Evolutionary conservation across 169 alveolate species (phyloP).

Genomic region (Theileria parva): DNA sequence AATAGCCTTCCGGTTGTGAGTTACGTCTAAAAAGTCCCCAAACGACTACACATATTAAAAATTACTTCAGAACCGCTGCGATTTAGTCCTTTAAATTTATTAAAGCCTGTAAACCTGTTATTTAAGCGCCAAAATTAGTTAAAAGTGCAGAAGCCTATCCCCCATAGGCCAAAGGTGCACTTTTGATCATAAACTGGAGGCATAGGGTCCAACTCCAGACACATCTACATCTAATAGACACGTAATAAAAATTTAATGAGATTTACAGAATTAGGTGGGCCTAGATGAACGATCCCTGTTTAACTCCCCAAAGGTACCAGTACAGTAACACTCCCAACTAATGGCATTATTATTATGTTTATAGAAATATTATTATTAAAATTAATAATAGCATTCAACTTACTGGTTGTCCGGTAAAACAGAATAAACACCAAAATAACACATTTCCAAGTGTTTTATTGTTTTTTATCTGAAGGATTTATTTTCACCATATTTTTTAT

Average conservation of each 20-base stretch:
- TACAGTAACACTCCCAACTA: slow-evolving; percentile 66
- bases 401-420: slow-evolving; percentile 93
- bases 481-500: neutral
- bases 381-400: neutral
- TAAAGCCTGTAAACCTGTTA: neutral
- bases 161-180: slow-evolving; percentile 30
- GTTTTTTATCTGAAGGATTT: slow-evolving; percentile 70
- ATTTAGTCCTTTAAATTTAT: neutral
- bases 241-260: neutral
- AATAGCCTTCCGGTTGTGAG: slow-evolving; percentile 20
- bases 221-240: neutral
- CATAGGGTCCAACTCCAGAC: neutral
- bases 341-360: no score
- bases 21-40: neutral
- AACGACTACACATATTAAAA: neutral
- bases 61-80: neutral
- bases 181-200: neutral
- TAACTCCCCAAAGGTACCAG: slow-evolving; percentile 75
- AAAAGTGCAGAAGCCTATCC: neutral
- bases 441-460: slow-evolving; percentile 85
- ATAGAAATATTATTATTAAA: neutral
- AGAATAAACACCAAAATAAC: slow-evolving; percentile 89
- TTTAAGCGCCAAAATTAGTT: neutral
- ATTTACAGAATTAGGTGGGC: neutral
- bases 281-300: slow-evolving; percentile 60